Conservation (phyloP, 345 rosid genomes). For the Raphanus sativus region DNA sequence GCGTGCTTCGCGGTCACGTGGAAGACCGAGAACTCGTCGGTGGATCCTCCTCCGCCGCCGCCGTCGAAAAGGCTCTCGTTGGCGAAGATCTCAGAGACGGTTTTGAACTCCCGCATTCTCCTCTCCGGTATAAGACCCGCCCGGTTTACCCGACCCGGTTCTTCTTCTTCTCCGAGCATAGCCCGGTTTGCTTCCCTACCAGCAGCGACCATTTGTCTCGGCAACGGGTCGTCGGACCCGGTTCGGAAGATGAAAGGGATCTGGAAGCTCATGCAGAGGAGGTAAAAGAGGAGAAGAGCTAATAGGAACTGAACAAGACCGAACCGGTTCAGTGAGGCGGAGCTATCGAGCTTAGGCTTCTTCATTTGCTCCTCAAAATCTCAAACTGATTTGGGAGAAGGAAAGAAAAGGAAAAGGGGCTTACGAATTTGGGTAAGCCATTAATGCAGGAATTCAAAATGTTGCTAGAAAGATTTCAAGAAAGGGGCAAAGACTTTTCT, state of each 20-base stretch:
- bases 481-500: neutral
- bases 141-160: slow-evolving; percentile 2
- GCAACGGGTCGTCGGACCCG: slow-evolving; percentile 33
- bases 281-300: slow-evolving; percentile 49
- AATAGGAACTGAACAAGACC: slow-evolving; percentile 63
- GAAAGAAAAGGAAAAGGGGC: neutral
- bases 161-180: slow-evolving; percentile 44
- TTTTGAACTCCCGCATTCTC: slow-evolving; percentile 13
- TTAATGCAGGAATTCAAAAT: slow-evolving; percentile 1
- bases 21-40: slow-evolving; percentile 54
- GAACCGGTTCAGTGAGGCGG: slow-evolving; percentile 42
- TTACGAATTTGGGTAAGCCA: neutral
- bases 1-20: slow-evolving; percentile 66
- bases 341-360: slow-evolving; percentile 43
- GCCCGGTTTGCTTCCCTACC: slow-evolving; percentile 41
- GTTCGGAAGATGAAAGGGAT: slow-evolving; percentile 61
- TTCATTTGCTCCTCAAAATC: slow-evolving; percentile 25
- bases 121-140: neutral
- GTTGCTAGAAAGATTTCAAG: neutral
- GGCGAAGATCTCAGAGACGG: slow-evolving; percentile 53
- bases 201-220: slow-evolving; percentile 37
- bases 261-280: slow-evolving; percentile 61
- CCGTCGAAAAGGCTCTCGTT: slow-evolving; percentile 44
- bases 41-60: slow-evolving; percentile 35
- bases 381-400: neutral